These are phyloP conservation scores for Endocalyx cinctus DNA, from an alignment of 2,329 filamentous ascomycete species.

Conservation along the genomic window DNA sequence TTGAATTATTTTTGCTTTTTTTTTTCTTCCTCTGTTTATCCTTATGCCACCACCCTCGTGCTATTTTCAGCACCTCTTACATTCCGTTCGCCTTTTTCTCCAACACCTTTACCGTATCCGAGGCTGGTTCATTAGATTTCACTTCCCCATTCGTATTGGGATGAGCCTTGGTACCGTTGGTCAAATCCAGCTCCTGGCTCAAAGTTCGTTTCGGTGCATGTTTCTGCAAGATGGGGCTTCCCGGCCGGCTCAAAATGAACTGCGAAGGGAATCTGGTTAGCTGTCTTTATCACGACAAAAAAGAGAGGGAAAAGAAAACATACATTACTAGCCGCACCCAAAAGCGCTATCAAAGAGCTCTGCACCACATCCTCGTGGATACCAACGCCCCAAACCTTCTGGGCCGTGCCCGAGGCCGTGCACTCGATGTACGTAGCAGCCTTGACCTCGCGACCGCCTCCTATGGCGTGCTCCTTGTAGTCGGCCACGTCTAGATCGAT, in stretches of 20 bases:
- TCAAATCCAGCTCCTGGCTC: slow-evolving; percentile 32
- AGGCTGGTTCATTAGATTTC: slow-evolving; percentile 15
- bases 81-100: slow-evolving; percentile 36
- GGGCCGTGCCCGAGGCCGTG: slow-evolving; percentile 59
- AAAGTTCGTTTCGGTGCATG: slow-evolving; percentile 49
- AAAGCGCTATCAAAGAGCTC: slow-evolving; percentile 78
- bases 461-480: slow-evolving; percentile 95
- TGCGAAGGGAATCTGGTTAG: slow-evolving; percentile 29
- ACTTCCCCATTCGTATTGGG: slow-evolving; percentile 18
- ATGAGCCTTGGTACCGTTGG: slow-evolving; percentile 18
- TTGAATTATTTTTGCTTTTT: slow-evolving; percentile 6
- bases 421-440: slow-evolving; percentile 96
- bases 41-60: slow-evolving; percentile 2
- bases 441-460: slow-evolving; percentile 74
- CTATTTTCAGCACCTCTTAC: slow-evolving; percentile 15
- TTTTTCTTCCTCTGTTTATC: slow-evolving; percentile 2
- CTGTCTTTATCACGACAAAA: not conserved
- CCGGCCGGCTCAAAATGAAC: slow-evolving; percentile 69
- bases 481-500: slow-evolving; percentile 87
- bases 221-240: slow-evolving; percentile 62
- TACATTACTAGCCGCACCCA: slow-evolving; percentile 83
- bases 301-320: slow-evolving; percentile 33
- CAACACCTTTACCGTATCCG: slow-evolving; percentile 29
- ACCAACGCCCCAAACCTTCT: slow-evolving; percentile 84
- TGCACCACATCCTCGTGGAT: slow-evolving; percentile 92